phyloP scores from a whole-genome alignment of 306 rosid genomes.

The cucumber (Cucumis sativus) region Cucumber_9930_V3 NC_026655.2:2791001-2791500 shows the following conservation, averaged over 20 bases:
- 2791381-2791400: neutral
- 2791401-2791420: neutral
- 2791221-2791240: neutral
- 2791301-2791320: neutral
- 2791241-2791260: neutral
- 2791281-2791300: neutral
- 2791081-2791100: slow-evolving; percentile 48
- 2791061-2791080: slow-evolving; percentile 2
- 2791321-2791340: neutral
- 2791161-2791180: slow-evolving; percentile 97
- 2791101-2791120: slow-evolving; percentile 92
- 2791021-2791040: slow-evolving; percentile 5
- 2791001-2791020: slow-evolving; percentile 61
- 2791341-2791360: neutral
- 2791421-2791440: neutral
- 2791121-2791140: slow-evolving; percentile 94
- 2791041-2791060: slow-evolving; percentile 4
- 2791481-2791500: neutral
- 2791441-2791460: neutral
- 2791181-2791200: slow-evolving; percentile 1
- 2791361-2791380: neutral
- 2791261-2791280: neutral
- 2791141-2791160: slow-evolving; percentile 84
- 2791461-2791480: neutral
- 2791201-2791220: neutral